Evolutionary conservation across 768 basidiomycete genomes (phyloP).

Genomic region (Russula virescens): DNA sequence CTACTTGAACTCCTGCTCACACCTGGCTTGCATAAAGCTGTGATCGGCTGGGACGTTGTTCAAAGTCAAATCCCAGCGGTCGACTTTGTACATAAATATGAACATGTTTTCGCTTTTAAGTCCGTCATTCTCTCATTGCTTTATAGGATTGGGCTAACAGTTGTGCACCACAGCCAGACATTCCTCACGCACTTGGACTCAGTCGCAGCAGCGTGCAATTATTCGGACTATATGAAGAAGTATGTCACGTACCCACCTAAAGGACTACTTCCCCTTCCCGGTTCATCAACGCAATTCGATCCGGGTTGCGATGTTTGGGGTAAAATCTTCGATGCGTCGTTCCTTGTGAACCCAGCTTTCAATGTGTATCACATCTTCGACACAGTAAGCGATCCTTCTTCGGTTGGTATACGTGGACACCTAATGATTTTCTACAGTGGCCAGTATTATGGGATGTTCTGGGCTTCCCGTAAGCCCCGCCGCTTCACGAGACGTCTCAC

Average conservation of each 20-base stretch:
- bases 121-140: conserved; percentile 30
- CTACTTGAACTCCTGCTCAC: not conserved
- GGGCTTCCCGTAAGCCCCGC: conserved; percentile 59
- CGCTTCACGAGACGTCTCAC: not conserved
- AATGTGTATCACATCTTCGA: conserved; percentile 76
- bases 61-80: conserved; percentile 69
- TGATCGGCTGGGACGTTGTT: conserved; percentile 55
- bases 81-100: conserved; percentile 66
- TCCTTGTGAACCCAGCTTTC: conserved; percentile 67
- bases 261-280: conserved; percentile 63
- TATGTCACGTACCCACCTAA: conserved; percentile 63
- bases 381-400: conserved; percentile 35
- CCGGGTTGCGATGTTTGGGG: conserved; percentile 65
- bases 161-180: conserved; percentile 41
- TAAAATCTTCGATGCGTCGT: conserved; percentile 54
- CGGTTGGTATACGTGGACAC: not conserved
- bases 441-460: conserved; percentile 76
- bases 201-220: conserved; percentile 51
- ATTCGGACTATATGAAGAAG: conserved; percentile 54
- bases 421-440: conserved; percentile 32
- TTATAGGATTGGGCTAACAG: not conserved
- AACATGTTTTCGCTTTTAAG: conserved; percentile 69
- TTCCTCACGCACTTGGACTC: conserved; percentile 56
- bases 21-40: conserved; percentile 35
- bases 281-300: conserved; percentile 41